Evolutionary conservation across 1,139 yeast species (phyloP).

Genomic region (Candida buenavistaensis): DNA sequence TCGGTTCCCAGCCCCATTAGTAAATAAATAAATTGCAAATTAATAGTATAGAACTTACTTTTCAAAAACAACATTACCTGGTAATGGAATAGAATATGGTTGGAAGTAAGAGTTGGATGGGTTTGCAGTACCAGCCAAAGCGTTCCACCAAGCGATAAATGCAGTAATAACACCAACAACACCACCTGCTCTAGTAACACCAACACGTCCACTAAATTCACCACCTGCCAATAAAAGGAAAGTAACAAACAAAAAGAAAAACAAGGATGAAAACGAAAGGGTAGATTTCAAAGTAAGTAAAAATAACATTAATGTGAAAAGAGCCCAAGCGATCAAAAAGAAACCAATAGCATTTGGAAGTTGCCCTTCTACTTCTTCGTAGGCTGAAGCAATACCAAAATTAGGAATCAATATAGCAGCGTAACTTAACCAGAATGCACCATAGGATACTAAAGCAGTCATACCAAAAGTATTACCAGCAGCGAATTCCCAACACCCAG

Average conservation of each 20-base stretch:
- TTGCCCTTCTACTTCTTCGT: constrained; percentile 42
- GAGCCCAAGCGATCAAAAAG: constrained; percentile 64
- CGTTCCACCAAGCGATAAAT: constrained; percentile 60
- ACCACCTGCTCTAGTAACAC: constrained; percentile 66
- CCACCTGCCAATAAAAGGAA: constrained; percentile 60
- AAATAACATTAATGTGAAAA: constrained; percentile 60
- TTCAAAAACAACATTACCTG: constrained; percentile 16
- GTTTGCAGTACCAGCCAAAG: constrained; percentile 33
- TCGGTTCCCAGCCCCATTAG: constrained; percentile 6
- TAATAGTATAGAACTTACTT: not conserved
- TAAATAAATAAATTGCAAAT: constrained; percentile 4
- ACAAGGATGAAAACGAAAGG: constrained; percentile 55
- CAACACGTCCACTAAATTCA: constrained; percentile 46
- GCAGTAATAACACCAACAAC: constrained; percentile 63
- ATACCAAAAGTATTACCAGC: constrained; percentile 67
- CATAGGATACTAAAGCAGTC: constrained; percentile 67
- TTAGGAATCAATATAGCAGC: constrained; percentile 57
- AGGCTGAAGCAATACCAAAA: constrained; percentile 56
- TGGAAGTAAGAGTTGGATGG: constrained; percentile 29
- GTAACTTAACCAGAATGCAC: constrained; percentile 74
- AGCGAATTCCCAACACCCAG: constrained; percentile 66
- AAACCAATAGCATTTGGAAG: constrained; percentile 57
- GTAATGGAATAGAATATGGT: constrained; percentile 35
- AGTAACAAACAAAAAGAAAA: constrained; percentile 54
- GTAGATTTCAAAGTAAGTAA: constrained; percentile 65